Conservation (phyloP, 2,329 filamentous ascomycete genomes). For the Escovopsis weberi region DNA sequence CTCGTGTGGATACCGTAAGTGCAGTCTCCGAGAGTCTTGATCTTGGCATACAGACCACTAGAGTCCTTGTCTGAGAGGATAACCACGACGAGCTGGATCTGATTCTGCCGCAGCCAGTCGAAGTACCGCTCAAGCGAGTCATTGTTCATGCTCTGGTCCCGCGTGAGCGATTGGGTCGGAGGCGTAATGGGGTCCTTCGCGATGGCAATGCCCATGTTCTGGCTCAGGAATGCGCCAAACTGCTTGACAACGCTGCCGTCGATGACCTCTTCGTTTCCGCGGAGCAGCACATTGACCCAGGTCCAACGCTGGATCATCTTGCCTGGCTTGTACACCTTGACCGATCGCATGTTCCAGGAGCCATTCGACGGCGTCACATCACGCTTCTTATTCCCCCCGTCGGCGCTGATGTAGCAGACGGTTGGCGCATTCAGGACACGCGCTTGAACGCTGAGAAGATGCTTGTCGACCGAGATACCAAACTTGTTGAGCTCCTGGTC, state of each 20-base stretch:
- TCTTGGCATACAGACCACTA: conserved; percentile 40
- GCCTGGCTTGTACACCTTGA: conserved; percentile 40
- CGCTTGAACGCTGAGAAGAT: conserved; percentile 57
- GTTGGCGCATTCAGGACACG: conserved; percentile 49
- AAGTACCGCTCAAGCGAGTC: conserved; percentile 18
- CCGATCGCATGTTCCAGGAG: conserved; percentile 52
- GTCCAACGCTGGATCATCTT: conserved; percentile 33
- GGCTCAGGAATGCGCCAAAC: conserved; percentile 24
- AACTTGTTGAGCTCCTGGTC: conserved; percentile 36
- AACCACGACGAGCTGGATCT: conserved; percentile 40
- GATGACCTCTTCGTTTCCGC: conserved; percentile 4
- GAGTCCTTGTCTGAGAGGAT: conserved; percentile 40
- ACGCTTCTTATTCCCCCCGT: conserved; percentile 7
- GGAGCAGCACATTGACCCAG: conserved; percentile 26
- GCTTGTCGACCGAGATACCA: conserved; percentile 44
- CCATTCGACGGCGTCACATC: conserved; percentile 30
- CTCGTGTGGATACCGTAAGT: conserved; percentile 53
- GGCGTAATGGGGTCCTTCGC: conserved; percentile 7
- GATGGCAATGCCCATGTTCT: conserved; percentile 26
- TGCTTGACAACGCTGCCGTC: conserved; percentile 11
- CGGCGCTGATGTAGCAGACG: conserved; percentile 39
- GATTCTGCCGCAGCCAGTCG: conserved; percentile 13
- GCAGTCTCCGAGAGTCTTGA: conserved; percentile 59
- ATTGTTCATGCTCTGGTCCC: conserved; percentile 1
- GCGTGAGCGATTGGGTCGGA: conserved; percentile 3